Percentiles rank a stretch among this genome's conserved stretches.
phyloP scores from a whole-genome alignment of 345 rosid species.

The Firmiana major region DNA sequence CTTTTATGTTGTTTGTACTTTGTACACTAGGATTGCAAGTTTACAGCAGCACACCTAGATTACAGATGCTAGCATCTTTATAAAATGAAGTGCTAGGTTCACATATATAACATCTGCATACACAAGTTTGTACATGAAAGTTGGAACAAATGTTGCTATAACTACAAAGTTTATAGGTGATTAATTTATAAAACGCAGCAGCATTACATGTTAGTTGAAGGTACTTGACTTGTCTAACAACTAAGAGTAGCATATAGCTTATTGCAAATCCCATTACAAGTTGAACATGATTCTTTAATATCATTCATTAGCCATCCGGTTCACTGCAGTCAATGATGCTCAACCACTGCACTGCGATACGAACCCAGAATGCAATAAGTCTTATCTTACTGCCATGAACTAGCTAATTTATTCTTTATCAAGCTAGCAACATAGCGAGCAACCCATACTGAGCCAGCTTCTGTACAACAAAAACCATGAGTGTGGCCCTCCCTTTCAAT shows the following conservation, averaged over 20 bases:
- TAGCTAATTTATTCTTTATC: slow-evolving; percentile 38
- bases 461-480: slow-evolving; percentile 67
- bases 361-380: not conserved
- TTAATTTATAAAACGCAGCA: not conserved
- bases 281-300: not conserved
- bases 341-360: not conserved
- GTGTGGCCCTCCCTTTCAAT: slow-evolving; percentile 81
- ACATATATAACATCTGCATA: not conserved
- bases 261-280: not conserved
- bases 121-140: not conserved
- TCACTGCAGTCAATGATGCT: not conserved
- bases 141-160: not conserved
- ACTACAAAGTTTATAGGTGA: not conserved
- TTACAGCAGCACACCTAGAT: not conserved
- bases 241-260: not conserved
- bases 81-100: not conserved
- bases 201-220: not conserved
- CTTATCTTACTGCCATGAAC: not conserved
- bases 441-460: slow-evolving; percentile 79
- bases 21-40: not conserved
- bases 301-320: not conserved
- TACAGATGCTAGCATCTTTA: not conserved
- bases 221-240: not conserved
- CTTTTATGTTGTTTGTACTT: not conserved
- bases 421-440: slow-evolving; percentile 55